Conservation (phyloP, 2,329 filamentous ascomycete genomes). For the Botrytis cinerea region DNA sequence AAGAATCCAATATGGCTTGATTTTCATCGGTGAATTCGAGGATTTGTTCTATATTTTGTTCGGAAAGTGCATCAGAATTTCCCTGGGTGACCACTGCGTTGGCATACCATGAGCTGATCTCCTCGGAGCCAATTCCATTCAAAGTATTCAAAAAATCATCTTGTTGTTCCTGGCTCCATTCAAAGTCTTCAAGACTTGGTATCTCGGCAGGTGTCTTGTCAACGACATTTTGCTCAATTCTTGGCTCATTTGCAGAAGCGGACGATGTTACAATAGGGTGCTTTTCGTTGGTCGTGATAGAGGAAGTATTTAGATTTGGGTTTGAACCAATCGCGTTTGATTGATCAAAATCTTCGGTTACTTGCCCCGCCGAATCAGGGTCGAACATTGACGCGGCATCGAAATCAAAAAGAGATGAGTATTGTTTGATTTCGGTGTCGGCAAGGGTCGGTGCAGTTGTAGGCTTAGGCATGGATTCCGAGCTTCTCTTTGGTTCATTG, state of each 20-base stretch:
- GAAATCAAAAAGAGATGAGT: background rate
- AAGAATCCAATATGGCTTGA: background rate
- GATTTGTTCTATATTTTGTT: background rate
- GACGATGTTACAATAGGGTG: background rate
- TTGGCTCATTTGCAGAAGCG: background rate
- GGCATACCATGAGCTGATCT: background rate
- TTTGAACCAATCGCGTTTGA: background rate
- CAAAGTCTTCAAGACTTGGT: background rate
- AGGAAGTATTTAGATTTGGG: background rate
- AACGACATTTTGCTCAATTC: background rate
- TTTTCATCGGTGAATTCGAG: background rate
- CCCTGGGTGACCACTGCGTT: fast-evolving
- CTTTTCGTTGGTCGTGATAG: fast-evolving
- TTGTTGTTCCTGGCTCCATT: background rate
- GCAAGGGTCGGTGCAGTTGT: fast-evolving
- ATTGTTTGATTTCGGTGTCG: fast-evolving
- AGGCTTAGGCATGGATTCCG: no score
- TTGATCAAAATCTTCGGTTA: background rate
- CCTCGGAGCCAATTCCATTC: background rate
- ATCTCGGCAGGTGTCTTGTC: fast-evolving
- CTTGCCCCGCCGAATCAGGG: background rate
- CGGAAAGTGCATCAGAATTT: background rate
- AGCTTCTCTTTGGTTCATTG: fast-evolving
- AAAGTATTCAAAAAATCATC: background rate
- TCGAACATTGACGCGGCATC: background rate